phyloP scores from a whole-genome alignment of 1,284 basidiomycete species.

The Moesziomyces parantarcticus region DNA sequence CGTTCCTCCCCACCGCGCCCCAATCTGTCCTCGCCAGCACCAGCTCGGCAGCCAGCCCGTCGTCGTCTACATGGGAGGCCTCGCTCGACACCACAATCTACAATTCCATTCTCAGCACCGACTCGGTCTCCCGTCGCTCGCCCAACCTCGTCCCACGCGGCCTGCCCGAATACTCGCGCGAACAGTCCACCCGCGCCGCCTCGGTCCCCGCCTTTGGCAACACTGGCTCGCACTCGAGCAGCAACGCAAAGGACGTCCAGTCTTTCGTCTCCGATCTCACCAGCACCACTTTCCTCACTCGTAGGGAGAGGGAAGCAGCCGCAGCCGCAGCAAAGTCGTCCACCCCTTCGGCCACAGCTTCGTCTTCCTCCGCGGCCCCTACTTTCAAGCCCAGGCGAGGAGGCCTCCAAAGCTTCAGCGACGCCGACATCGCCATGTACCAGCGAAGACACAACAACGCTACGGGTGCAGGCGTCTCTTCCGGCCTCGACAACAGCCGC shows the following conservation, averaged over 20 bases:
- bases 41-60: constrained; percentile 4
- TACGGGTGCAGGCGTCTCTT: constrained; percentile 19
- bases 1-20: constrained; percentile 57
- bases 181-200: constrained; percentile 37
- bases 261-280: constrained; percentile 44
- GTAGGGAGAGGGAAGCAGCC: constrained; percentile 40
- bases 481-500: constrained; percentile 37
- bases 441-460: constrained; percentile 40
- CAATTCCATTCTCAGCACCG: constrained; percentile 46
- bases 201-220: constrained; percentile 39
- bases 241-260: constrained; percentile 18
- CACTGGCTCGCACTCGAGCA: constrained; percentile 23
- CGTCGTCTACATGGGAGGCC: constrained; percentile 25
- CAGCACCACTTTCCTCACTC: constrained; percentile 43
- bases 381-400: constrained; percentile 13
- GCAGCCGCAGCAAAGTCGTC: constrained; percentile 34
- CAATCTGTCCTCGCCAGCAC: constrained; percentile 10
- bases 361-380: background rate
- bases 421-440: constrained; percentile 48
- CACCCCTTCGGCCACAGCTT: background rate
- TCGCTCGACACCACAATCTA: constrained; percentile 45
- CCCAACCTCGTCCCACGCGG: constrained; percentile 38
- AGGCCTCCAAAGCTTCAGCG: constrained; percentile 39
- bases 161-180: constrained; percentile 33
- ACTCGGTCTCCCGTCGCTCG: constrained; percentile 30